Conservation (phyloP, 305 asterid species). For the Ajuga reptans region DNA sequence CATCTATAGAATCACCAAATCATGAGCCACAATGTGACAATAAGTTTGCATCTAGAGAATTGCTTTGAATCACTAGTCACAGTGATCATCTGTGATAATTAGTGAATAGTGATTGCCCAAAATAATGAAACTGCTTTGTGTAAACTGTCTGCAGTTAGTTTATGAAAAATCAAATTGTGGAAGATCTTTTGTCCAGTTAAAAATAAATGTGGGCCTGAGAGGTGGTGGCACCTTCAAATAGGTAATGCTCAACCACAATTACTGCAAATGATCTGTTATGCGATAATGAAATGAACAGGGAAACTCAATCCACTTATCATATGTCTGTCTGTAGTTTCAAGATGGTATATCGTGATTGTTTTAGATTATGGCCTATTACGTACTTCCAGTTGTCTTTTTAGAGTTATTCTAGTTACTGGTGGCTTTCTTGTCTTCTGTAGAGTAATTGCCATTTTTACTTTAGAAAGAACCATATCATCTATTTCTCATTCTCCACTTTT, state of each 20-base stretch:
- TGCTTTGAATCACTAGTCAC: constrained; percentile 1
- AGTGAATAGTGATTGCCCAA: background rate
- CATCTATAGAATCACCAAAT: background rate
- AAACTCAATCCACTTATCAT: background rate
- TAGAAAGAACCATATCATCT: background rate
- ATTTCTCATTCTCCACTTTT: background rate
- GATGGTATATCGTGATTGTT: background rate
- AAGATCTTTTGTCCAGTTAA: background rate
- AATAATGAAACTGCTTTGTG: background rate
- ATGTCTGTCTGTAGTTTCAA: background rate
- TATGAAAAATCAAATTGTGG: background rate
- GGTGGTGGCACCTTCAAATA: background rate
- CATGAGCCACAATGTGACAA: background rate
- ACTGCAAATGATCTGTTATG: background rate
- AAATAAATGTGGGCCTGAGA: no score
- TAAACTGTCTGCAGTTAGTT: background rate
- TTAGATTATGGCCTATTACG: background rate
- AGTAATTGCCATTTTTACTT: background rate
- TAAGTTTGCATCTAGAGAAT: background rate
- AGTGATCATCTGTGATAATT: background rate
- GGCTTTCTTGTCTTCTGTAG: constrained; percentile 7
- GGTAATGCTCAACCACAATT: background rate
- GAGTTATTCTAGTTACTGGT: background rate
- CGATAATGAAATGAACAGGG: background rate
- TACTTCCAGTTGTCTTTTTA: background rate